These are phyloP conservation scores for Mucor irregularis DNA, from an alignment of 371 early-diverging fungal species.

Conservation along the genomic window DNA sequence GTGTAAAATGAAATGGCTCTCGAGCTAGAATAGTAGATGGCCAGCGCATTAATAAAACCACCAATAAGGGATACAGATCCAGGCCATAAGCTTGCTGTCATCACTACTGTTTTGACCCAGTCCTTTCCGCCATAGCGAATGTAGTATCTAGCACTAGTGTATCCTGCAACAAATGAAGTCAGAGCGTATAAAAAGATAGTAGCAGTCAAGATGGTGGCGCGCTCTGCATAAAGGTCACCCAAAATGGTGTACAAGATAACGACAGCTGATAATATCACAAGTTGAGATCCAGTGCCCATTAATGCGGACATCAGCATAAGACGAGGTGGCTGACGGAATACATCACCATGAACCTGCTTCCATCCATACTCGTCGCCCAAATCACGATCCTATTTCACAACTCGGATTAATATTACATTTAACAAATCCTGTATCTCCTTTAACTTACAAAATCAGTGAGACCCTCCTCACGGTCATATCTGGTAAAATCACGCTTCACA, in stretches of 20 bases:
- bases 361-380: constrained; percentile 89
- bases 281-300: constrained; percentile 76
- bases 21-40: constrained; percentile 75
- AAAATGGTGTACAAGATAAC: constrained; percentile 72
- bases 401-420: background rate
- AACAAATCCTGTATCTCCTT: background rate
- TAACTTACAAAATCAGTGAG: constrained; percentile 68
- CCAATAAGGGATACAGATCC: constrained; percentile 59
- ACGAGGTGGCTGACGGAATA: constrained; percentile 77
- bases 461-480: constrained; percentile 79
- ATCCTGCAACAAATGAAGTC: constrained; percentile 73
- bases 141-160: constrained; percentile 70
- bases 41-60: constrained; percentile 69
- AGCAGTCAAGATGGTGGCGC: constrained; percentile 78
- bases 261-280: constrained; percentile 61
- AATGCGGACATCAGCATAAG: constrained; percentile 70
- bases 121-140: constrained; percentile 72
- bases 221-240: constrained; percentile 75
- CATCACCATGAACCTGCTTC: constrained; percentile 90
- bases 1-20: constrained; percentile 80
- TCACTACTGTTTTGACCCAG: constrained; percentile 71
- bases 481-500: constrained; percentile 76
- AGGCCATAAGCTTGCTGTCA: constrained; percentile 77
- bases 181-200: constrained; percentile 81
- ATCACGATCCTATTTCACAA: constrained; percentile 66